A percentile compares a stretch with the other conserved stretches of the same genome.
Evolutionary conservation across 768 basidiomycete species (phyloP).

Genomic region (Boletus bicolor): DNA sequence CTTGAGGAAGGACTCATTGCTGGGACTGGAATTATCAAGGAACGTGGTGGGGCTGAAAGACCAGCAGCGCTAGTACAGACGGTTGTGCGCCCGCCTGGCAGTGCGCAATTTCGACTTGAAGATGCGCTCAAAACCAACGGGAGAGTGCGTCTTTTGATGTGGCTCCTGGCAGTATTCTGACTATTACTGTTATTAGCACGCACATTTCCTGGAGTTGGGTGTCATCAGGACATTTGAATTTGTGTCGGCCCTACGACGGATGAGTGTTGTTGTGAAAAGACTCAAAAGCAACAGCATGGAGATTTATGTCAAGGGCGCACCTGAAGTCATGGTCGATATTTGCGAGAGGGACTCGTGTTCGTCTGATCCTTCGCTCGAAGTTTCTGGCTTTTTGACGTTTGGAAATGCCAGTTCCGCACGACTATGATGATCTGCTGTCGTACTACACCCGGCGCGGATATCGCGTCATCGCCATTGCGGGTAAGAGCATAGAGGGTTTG

Average conservation of each 20-base stretch:
- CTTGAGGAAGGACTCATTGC: constrained; percentile 85
- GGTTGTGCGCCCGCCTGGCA: constrained; percentile 94
- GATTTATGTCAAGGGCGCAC: constrained; percentile 98
- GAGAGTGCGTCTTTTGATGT: constrained; percentile 49
- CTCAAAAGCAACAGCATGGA: constrained; percentile 96
- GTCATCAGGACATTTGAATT: constrained; percentile 97
- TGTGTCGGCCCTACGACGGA: constrained; percentile 85
- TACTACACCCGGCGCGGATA: constrained; percentile 98
- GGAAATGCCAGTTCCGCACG: constrained; percentile 71
- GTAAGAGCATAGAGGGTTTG: constrained; percentile 89
- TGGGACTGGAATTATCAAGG: constrained; percentile 69
- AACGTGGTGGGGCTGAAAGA: constrained; percentile 54
- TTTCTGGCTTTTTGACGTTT: constrained; percentile 12
- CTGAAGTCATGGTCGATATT: constrained; percentile 95
- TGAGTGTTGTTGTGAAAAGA: constrained; percentile 97
- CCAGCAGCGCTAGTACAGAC: constrained; percentile 93
- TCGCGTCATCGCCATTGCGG: constrained; percentile 96
- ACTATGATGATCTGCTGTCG: constrained; percentile 93
- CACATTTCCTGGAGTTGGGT: constrained; percentile 95
- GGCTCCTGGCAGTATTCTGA: neutral
- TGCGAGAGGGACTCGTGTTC: constrained; percentile 89
- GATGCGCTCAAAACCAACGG: constrained; percentile 85
- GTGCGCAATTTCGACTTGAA: constrained; percentile 83
- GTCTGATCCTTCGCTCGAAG: constrained; percentile 30
- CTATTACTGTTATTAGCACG: constrained; percentile 54